A percentile compares a stretch with the other conserved stretches of the same genome.
phyloP scores from a whole-genome alignment of 2,329 filamentous ascomycete genomes.

The Teratosphaeria nubilosa region DNA sequence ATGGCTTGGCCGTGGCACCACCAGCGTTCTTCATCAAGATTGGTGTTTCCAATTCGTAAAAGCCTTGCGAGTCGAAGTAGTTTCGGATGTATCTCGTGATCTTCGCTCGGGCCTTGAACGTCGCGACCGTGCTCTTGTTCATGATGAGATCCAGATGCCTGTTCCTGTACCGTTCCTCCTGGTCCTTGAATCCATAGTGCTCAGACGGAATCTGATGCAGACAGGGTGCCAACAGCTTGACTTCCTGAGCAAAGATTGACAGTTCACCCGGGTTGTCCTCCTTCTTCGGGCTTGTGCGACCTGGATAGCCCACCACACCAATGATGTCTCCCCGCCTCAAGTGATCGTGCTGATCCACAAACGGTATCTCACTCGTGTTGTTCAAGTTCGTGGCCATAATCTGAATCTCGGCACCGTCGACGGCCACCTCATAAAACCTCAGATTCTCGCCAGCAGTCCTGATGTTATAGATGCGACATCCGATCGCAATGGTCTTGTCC shows the following conservation, averaged over 20 bases:
- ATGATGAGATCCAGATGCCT: constrained; percentile 94
- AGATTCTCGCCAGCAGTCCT: constrained; percentile 74
- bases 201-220: constrained; percentile 82
- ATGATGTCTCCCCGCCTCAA: constrained; percentile 88
- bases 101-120: constrained; percentile 76
- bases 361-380: constrained; percentile 56
- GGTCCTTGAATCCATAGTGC: constrained; percentile 90
- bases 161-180: constrained; percentile 86
- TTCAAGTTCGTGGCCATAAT: constrained; percentile 86
- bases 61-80: constrained; percentile 77
- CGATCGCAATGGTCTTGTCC: constrained; percentile 65
- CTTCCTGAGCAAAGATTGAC: constrained; percentile 81
- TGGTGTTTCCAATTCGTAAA: constrained; percentile 90
- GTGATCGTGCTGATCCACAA: constrained; percentile 81
- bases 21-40: constrained; percentile 97
- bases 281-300: constrained; percentile 74
- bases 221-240: constrained; percentile 80
- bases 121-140: constrained; percentile 77
- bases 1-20: constrained; percentile 89
- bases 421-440: constrained; percentile 79
- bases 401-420: constrained; percentile 69
- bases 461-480: constrained; percentile 82
- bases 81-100: constrained; percentile 80
- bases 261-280: constrained; percentile 68
- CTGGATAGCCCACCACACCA: constrained; percentile 74